Percentiles rank a stretch among this genome's conserved stretches.
Evolutionary conservation across 2,329 filamentous ascomycete species (phyloP).

Genomic region (Pestalotiopsis sp.): DNA sequence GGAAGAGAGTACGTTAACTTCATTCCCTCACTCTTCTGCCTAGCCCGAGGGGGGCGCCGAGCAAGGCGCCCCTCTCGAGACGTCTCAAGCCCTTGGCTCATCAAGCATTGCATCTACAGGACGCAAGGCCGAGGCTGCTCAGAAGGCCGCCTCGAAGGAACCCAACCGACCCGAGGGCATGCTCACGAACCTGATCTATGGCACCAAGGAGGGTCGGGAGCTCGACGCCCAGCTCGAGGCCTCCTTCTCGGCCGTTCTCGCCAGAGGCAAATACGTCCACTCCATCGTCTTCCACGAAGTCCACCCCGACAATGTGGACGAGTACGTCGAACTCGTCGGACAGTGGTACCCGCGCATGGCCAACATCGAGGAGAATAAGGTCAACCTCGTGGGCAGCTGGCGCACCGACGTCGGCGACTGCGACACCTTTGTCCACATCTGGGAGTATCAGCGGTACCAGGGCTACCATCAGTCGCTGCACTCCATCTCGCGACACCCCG

Average conservation of each 20-base stretch:
- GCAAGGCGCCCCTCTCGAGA: conserved; percentile 13
- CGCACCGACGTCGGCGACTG: conserved; percentile 96
- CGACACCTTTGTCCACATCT: conserved; percentile 98
- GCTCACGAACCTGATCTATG: conserved; percentile 89
- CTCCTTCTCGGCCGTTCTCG: conserved; percentile 92
- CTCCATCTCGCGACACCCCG: conserved; percentile 78
- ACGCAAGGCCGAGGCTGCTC: conserved; percentile 57
- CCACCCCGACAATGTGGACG: conserved; percentile 91
- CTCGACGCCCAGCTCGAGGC: conserved; percentile 95
- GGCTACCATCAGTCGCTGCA: conserved; percentile 93
- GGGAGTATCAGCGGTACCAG: conserved; percentile 97
- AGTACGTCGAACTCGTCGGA: conserved; percentile 88
- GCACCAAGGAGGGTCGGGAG: conserved; percentile 91
- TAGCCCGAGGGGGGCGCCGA: conserved; percentile 16
- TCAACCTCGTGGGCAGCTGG: conserved; percentile 97
- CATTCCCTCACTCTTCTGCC: conserved; percentile 32
- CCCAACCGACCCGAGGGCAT: conserved; percentile 68
- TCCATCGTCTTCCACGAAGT: conserved; percentile 97
- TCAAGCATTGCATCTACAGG: conserved; percentile 45
- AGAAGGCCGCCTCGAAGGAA: conserved; percentile 54
- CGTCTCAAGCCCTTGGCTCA: conserved; percentile 41
- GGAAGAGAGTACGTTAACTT: conserved; percentile 73
- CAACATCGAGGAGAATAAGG: conserved; percentile 80
- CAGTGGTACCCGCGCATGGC: conserved; percentile 93
- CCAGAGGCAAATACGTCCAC: conserved; percentile 96